Percentiles rank a stretch among this genome's conserved stretches.
phyloP scores from a whole-genome alignment of 164 flowering plant species.

The Warburgia ugandensis region DNA sequence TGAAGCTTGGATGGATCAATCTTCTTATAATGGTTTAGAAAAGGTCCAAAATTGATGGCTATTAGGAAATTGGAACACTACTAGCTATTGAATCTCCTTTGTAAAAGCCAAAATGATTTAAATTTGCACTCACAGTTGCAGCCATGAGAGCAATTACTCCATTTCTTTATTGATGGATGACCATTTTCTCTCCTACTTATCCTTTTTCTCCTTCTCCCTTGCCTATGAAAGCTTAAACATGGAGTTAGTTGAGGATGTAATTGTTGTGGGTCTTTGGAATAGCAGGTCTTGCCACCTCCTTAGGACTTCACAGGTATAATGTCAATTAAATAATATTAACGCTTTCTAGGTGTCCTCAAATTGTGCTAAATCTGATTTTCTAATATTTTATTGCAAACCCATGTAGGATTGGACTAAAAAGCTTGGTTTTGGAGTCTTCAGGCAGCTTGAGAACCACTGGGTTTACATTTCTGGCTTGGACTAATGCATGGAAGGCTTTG shows the following conservation, averaged over 20 bases:
- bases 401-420: constrained; percentile 28
- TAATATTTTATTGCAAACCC: too few relatives aligned
- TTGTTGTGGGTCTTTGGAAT: constrained; percentile 7
- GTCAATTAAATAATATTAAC: neutral
- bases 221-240: neutral
- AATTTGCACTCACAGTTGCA: too few relatives aligned
- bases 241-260: constrained; percentile 6
- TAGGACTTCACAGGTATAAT: neutral
- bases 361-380: neutral
- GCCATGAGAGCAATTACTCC: too few relatives aligned
- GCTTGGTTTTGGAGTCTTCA: constrained; percentile 62
- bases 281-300: constrained; percentile 6
- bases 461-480: constrained; percentile 39
- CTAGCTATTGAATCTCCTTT: too few relatives aligned
- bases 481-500: constrained; percentile 69
- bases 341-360: neutral
- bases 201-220: too few relatives aligned
- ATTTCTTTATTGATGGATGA: too few relatives aligned
- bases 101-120: too few relatives aligned
- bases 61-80: too few relatives aligned
- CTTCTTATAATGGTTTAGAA: too few relatives aligned
- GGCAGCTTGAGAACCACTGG: constrained; percentile 41
- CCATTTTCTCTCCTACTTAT: too few relatives aligned
- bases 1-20: too few relatives aligned
- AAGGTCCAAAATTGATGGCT: too few relatives aligned